Conservation (phyloP, 257 asterid species). For the Salvia rosmarinus region DNA sequence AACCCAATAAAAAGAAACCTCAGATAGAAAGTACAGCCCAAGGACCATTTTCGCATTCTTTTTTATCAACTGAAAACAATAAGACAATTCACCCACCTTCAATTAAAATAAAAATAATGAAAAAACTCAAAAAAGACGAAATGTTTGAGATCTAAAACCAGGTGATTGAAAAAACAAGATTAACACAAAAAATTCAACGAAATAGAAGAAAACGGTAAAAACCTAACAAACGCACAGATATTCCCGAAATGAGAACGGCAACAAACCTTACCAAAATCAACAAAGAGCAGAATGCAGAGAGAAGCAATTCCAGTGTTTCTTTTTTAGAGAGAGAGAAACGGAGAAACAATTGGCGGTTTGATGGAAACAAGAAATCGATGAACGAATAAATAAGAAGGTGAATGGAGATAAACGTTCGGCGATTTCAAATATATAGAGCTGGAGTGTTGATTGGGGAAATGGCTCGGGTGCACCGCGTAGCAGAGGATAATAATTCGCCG, state of each 20-base stretch:
- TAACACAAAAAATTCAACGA: conserved; percentile 8
- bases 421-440: conserved; percentile 15
- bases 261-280: conserved; percentile 25
- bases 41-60: not conserved
- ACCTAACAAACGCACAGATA: not conserved
- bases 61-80: not conserved
- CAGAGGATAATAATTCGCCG: not conserved
- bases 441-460: conserved; percentile 5
- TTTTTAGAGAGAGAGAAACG: conserved; percentile 6
- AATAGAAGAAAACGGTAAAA: not conserved
- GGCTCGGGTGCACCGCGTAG: conserved; percentile 30
- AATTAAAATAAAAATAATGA: too few species aligned
- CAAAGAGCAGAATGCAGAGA: not conserved
- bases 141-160: conserved; percentile 35
- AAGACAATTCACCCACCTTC: not conserved
- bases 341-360: conserved; percentile 20
- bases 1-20: not conserved
- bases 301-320: not conserved
- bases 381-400: conserved; percentile 4
- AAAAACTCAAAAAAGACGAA: not conserved
- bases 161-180: not conserved
- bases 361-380: conserved; percentile 18
- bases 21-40: not conserved
- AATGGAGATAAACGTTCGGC: not conserved
- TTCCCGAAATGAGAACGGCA: not conserved